These are phyloP conservation scores for Kwoniella pini DNA, from an alignment of 768 basidiomycete genomes.

Conservation along the genomic window DNA sequence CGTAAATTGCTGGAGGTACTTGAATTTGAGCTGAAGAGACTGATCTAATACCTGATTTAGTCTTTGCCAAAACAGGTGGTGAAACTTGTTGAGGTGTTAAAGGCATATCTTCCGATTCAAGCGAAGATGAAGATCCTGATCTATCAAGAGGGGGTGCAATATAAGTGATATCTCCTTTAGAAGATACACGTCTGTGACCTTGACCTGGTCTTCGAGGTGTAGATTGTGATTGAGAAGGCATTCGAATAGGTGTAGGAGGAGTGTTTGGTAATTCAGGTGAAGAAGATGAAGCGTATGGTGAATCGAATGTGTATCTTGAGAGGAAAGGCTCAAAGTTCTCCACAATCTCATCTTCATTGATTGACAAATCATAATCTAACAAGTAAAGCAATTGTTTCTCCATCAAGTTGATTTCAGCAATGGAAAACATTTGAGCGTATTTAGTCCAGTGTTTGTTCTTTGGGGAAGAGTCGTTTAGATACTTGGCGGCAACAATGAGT, in stretches of 20 bases:
- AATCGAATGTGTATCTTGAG: conserved; percentile 24
- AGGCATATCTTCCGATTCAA: conserved; percentile 49
- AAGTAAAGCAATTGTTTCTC: conserved; percentile 91
- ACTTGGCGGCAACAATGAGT: conserved; percentile 86
- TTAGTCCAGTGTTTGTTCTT: conserved; percentile 87
- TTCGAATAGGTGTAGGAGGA: conserved; percentile 34
- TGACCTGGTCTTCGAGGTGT: conserved; percentile 3
- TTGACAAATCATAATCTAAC: conserved; percentile 62
- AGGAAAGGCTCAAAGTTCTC: conserved; percentile 53
- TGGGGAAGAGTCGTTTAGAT: conserved; percentile 82
- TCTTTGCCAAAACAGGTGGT: conserved; percentile 12
- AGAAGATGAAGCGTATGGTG: conserved; percentile 25
- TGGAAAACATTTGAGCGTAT: conserved; percentile 69
- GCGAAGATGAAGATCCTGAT: conserved; percentile 51
- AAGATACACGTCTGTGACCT: conserved; percentile 40
- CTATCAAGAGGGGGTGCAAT: conserved; percentile 52
- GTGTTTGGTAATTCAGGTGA: conserved; percentile 45
- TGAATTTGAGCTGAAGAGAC: conserved; percentile 35
- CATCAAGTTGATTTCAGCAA: conserved; percentile 78
- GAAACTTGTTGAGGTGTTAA: conserved; percentile 35
- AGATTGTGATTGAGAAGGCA: conserved; percentile 10
- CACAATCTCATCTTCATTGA: conserved; percentile 50
- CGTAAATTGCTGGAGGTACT: conserved; percentile 37
- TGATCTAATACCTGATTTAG: conserved; percentile 15
- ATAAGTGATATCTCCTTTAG: conserved; percentile 34